phyloP scores from a whole-genome alignment of 257 asterid species.

The Solanum chilense region DNA sequence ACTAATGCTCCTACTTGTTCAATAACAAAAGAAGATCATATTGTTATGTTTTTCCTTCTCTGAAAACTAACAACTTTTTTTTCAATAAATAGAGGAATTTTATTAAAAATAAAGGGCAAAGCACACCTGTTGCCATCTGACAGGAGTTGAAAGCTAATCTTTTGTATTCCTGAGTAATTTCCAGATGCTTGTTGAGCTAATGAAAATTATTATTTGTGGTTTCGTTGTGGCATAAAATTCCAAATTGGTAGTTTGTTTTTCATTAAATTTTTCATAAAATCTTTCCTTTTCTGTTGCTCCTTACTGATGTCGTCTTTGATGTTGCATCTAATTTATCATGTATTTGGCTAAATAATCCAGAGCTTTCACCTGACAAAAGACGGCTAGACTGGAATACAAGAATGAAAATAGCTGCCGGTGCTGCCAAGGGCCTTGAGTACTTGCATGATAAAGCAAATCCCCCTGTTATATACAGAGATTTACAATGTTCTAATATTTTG shows the following conservation, averaged over 20 bases:
- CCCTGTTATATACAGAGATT: conserved; percentile 61
- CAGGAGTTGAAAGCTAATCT: not conserved
- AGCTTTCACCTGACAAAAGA: conserved; percentile 47
- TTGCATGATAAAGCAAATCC: conserved; percentile 33
- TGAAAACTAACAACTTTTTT: not conserved
- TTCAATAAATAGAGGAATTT: not conserved
- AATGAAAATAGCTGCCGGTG: conserved; percentile 75
- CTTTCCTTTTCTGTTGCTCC: not conserved
- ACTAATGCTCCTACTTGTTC: too few species aligned
- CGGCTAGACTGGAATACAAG: conserved; percentile 72
- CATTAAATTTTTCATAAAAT: not conserved
- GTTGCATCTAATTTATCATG: not conserved
- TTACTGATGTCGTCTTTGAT: not conserved
- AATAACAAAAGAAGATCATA: too few species aligned
- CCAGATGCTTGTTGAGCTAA: not conserved
- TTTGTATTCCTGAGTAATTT: not conserved
- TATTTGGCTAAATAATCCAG: conserved; percentile 21
- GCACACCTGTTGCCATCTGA: not conserved
- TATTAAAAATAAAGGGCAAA: not conserved
- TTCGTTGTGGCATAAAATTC: not conserved
- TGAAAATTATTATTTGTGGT: not conserved
- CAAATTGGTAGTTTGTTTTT: not conserved
- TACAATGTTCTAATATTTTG: conserved; percentile 58
- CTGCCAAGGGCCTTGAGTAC: conserved; percentile 70
- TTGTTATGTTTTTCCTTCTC: too few species aligned